Evolutionary conservation across 2,329 filamentous ascomycete species (phyloP).

Genomic region (Ceratocystis cubensis): DNA sequence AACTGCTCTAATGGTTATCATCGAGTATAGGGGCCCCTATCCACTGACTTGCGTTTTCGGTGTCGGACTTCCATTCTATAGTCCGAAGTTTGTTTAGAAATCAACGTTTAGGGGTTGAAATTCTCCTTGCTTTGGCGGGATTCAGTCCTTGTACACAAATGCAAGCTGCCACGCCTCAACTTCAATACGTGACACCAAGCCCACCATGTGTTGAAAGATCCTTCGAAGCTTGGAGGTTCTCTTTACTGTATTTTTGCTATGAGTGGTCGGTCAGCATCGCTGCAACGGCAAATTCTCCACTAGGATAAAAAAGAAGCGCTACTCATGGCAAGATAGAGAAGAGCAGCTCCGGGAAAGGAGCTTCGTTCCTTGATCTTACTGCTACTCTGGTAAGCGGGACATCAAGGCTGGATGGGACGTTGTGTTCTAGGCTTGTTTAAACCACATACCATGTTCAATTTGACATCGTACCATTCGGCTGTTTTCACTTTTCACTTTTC

Average conservation of each 20-base stretch:
- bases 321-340: conserved; percentile 1
- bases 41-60: not conserved
- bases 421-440: not conserved
- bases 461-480: not conserved
- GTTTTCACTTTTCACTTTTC: not conserved
- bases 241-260: not conserved
- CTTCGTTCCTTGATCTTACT: not conserved
- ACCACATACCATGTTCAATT: not conserved
- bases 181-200: not conserved
- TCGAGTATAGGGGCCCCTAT: not conserved
- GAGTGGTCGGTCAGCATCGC: conserved; percentile 5
- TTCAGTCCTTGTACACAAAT: not conserved
- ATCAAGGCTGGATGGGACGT: not conserved
- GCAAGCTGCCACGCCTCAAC: not conserved
- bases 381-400: not conserved
- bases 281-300: not conserved
- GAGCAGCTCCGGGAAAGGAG: conserved; percentile 11
- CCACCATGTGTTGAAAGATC: not conserved
- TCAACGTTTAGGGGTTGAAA: not conserved
- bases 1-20: not conserved
- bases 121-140: not conserved
- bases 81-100: conserved; percentile 12
- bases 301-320: not conserved
- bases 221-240: not conserved
- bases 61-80: conserved; percentile 15